phyloP scores from a whole-genome alignment of 2,329 filamentous ascomycete species.

The Reticulascus tulasneorum region DNA sequence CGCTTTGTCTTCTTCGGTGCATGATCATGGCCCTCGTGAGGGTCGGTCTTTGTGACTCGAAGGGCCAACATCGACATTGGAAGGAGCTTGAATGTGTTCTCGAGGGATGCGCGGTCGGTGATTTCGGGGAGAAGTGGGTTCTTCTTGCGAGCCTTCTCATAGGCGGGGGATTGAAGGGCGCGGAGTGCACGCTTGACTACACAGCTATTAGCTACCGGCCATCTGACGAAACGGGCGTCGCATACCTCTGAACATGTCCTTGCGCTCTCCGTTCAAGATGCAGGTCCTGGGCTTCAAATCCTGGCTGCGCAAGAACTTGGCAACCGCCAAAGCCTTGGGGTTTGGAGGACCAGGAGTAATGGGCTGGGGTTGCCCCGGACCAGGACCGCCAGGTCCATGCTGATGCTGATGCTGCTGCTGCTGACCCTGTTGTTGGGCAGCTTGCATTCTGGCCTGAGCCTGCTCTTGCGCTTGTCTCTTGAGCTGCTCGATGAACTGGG shows the following conservation, averaged over 20 bases:
- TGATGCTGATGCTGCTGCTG: slow-evolving; percentile 18
- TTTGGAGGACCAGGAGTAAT: slow-evolving; percentile 79
- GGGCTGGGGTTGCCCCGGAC: slow-evolving; percentile 54
- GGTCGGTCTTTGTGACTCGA: slow-evolving; percentile 78
- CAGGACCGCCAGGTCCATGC: slow-evolving; percentile 14
- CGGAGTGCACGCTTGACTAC: slow-evolving; percentile 93
- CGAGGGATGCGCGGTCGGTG: slow-evolving; percentile 80
- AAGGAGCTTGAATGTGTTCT: slow-evolving; percentile 92
- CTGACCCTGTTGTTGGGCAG: slow-evolving; percentile 26
- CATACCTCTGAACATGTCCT: slow-evolving; percentile 94
- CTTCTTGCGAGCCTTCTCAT: slow-evolving; percentile 85
- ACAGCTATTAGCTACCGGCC: not conserved
- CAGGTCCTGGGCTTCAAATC: slow-evolving; percentile 85
- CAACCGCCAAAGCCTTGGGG: slow-evolving; percentile 82
- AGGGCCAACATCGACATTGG: slow-evolving; percentile 92
- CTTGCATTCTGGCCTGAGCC: slow-evolving; percentile 34
- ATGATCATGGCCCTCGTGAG: slow-evolving; percentile 71
- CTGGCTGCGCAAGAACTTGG: slow-evolving; percentile 79
- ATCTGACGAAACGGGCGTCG: not conserved
- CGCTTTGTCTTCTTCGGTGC: slow-evolving; percentile 74
- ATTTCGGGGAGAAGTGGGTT: slow-evolving; percentile 85
- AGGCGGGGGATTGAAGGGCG: slow-evolving; percentile 82
- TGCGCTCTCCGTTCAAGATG: slow-evolving; percentile 92
- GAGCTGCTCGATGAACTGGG: slow-evolving; percentile 73
- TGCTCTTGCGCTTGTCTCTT: slow-evolving; percentile 51